Base-by-base conservation (phyloP, 1,284 basidiomycete species). In the Puccinia novopanici region DNA sequence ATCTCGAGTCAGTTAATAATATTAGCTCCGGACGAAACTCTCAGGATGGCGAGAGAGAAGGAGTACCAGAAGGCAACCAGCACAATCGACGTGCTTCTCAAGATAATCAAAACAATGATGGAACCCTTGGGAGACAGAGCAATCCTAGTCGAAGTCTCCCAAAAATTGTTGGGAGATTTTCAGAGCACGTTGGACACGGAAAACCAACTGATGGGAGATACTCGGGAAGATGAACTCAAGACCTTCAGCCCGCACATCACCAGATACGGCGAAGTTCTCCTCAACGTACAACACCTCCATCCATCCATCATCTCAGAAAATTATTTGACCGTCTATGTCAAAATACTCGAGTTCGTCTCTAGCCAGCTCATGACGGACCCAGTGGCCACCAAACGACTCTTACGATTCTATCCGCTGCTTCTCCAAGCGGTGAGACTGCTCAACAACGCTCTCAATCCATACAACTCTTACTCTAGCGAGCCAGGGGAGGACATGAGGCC, bases 101-200 rank as follows among this genome's bases (percentile, higher is more conserved):
- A 67, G 63, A 67, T 67, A 19, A 27, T 67, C 42, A 67, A 27
- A 40, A 48, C 95, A 93, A 3, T 86, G 85, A 82, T 88, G 86
- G 27, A 86, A 81, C n/a, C 84, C 68, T 59, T 85, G 83, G 0
- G 87, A 86, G 0, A 87, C 84, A 8, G 84, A 84, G 52, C 87
- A 87, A 83, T 87, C 87, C 34, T 84, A 85, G 0, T 84, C 82
- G 0, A 85, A 86, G 70, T 79, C 83, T 85, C n/a, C 65, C 8
- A 4, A 85, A 85, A 17, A 83, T 74, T 67, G 12, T 6, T 48
- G 63, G 4, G 3, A 6, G 63, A 67, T 40, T 67, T 67, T 22
- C 42, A 45, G 15, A 17, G 5, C 22, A 6, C 40, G 0, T 19
- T 65, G 40, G 63, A 65, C 15, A 15, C 34, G 0, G 59, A 63